phyloP scores from a whole-genome alignment of 2,329 filamentous ascomycete species.

The Calonectria montana region DNA sequence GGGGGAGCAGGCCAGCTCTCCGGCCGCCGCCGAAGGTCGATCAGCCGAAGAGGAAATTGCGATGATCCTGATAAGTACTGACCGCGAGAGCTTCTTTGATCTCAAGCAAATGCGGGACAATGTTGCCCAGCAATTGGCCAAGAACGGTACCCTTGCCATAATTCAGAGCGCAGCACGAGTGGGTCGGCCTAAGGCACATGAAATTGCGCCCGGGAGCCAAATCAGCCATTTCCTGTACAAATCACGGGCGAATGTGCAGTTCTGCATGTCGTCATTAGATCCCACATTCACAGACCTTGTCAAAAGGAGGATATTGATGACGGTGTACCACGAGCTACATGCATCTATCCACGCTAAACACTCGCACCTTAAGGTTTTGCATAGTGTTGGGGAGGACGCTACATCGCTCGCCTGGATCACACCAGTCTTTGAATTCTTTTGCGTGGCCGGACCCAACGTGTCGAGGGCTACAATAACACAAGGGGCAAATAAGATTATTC shows the following conservation, averaged over 20 bases:
- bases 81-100: constrained; percentile 94
- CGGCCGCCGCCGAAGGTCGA: constrained; percentile 71
- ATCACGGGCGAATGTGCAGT: constrained; percentile 93
- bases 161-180: constrained; percentile 78
- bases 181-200: constrained; percentile 77
- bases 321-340: constrained; percentile 87
- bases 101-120: constrained; percentile 79
- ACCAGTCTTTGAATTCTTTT: constrained; percentile 92
- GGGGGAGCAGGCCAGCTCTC: constrained; percentile 52
- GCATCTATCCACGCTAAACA: constrained; percentile 86
- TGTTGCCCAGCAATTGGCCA: constrained; percentile 75
- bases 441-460: constrained; percentile 83
- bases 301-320: constrained; percentile 79
- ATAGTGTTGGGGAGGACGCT: constrained; percentile 79
- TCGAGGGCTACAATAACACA: constrained; percentile 77
- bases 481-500: constrained; percentile 87
- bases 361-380: constrained; percentile 86
- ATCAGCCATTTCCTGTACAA: constrained; percentile 97
- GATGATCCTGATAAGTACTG: constrained; percentile 89
- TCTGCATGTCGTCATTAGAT: constrained; percentile 86
- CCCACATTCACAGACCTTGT: constrained; percentile 72
- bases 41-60: constrained; percentile 85
- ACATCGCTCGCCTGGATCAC: constrained; percentile 92
- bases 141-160: constrained; percentile 78
- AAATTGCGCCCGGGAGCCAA: constrained; percentile 83